Evolutionary conservation across 257 asterid genomes (phyloP), one percentile per base, ranked within the genome.

Genomic region (Solanum habrochaites): DNA sequence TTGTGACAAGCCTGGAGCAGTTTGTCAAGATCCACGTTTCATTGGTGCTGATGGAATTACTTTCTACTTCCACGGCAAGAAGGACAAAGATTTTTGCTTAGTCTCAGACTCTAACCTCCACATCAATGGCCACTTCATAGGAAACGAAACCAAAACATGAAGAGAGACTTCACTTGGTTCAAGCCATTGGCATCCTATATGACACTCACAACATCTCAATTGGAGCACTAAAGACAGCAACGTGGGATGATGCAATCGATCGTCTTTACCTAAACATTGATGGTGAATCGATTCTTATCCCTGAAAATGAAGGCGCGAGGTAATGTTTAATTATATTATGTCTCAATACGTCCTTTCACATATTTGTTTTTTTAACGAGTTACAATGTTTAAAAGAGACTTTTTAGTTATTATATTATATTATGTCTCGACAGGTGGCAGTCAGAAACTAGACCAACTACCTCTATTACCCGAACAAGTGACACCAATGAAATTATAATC

Each of bases 1-100:
- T 16, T 94, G 98, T 84, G 91, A 92, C 56, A 88, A 82, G 90
- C 96, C 96, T 0, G 98, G 96, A 70, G 95, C 96, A 5, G 95
- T 94, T 4, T 94, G 95, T 88, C 94, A 93, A 75, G 96, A 94
- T 82, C 98, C 98, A 2, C 93, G 93, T 21, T 94, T 94, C 88
- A 91, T 94, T 29, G 96, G 98, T 5, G 94, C 93, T 15, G 98
- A 94, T 75, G 98, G 98, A 77, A 85, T 92, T 88, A 91, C 96
- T 1, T 94, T 94, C 92, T 94, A 92, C 90, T 94, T 94, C 90
- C 95, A 94, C 49, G 96, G 98, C 70, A 90, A 89, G 75, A 93
- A 91, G 81, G 92, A 92, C 31, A 72, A 52, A 66, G 90, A 92
- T 42, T 94, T 91, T 86, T 93, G 96, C 90, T 90, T 94, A 2